Evolutionary conservation across 345 rosid genomes (phyloP), one percentile per base, ranked within the genome.

Genomic region (Erucastrum elatum): DNA sequence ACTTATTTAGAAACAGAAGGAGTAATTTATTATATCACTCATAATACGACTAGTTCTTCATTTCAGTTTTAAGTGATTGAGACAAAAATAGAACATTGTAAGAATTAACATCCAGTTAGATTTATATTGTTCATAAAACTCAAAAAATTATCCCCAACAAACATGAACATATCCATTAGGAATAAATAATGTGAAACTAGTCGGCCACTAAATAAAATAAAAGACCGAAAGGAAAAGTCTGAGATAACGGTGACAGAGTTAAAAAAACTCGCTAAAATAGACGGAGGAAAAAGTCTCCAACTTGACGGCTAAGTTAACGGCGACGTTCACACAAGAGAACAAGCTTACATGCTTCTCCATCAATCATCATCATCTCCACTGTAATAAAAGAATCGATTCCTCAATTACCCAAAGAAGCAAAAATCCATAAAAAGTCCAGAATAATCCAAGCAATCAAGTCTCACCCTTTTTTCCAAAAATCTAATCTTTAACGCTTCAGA

Each of bases 231-330:
- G 59, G 16, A 53, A 53, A 53, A 53, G 59, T 53, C 59, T 53
- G 59, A 53, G 59, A 53, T 53, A 53, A 53, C 59, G 75, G 79
- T 63, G 31, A 75, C 82, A 27, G 73, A 60, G 74, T 60, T 15
- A 53, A 49, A 15, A 29, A 62, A 49, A 78, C 60, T 53, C 67
- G 33, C 21, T 53, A 62, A 74, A 53, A 74, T 68, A 62, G 37
- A 74, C 82, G 71, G 78, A n/a, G 51, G 79, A 74, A 68, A 80
- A 80, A 80, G 79, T 80, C 79, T 51, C 56, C 34, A 74, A 74
- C 82, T 74, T 74, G 79, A 80, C 82, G 79, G 79, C 79, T 53
- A 68, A 62, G 70, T 68, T 80, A 68, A 80, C 82, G 82, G 79
- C 75, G 78, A 33, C 74, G 61, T 79, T 80, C 75, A 68, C 83